Conservation (phyloP, 257 asterid species). For the Echites panduratus region DNA sequence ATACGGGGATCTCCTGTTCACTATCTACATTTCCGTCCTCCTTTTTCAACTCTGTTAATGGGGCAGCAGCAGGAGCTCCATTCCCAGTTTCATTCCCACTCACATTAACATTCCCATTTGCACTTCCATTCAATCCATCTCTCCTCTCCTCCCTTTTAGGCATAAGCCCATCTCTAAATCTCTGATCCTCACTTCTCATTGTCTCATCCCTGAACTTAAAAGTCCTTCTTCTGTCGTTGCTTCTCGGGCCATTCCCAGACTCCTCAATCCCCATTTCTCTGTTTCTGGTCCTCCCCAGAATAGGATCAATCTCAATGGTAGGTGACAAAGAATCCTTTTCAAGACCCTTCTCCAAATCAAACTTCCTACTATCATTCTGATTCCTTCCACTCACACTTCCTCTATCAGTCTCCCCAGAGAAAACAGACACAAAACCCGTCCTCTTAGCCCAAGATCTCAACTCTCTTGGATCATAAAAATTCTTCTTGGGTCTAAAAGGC, state of each 20-base stretch:
- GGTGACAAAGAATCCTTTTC: constrained; percentile 65
- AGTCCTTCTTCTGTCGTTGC: constrained; percentile 32
- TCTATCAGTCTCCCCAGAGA: constrained; percentile 65
- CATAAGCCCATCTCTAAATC: constrained; percentile 24
- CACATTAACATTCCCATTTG: constrained; percentile 13
- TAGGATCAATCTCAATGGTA: constrained; percentile 79
- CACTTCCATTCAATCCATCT: constrained; percentile 33
- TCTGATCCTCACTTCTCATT: constrained; percentile 32
- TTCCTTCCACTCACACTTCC: constrained; percentile 38
- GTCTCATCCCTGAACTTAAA: constrained; percentile 33
- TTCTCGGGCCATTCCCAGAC: constrained; percentile 30
- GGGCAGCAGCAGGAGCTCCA: constrained; percentile 26
- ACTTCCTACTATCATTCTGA: constrained; percentile 28
- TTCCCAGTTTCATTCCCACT: constrained; percentile 22
- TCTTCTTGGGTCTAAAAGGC: constrained; percentile 67
- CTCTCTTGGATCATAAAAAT: constrained; percentile 69
- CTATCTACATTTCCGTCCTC: constrained; percentile 39
- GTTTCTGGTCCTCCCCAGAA: constrained; percentile 69
- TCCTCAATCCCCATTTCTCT: constrained; percentile 60
- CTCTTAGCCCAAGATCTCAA: constrained; percentile 97
- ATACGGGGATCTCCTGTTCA: constrained; percentile 27
- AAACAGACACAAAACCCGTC: constrained; percentile 84
- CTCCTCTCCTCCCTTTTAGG: constrained; percentile 26
- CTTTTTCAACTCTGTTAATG: constrained; percentile 40
- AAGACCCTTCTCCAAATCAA: constrained; percentile 65